phyloP scores from a whole-genome alignment of 495 filamentous ascomycete genomes.

The Penicillium samsonianum region DNA sequence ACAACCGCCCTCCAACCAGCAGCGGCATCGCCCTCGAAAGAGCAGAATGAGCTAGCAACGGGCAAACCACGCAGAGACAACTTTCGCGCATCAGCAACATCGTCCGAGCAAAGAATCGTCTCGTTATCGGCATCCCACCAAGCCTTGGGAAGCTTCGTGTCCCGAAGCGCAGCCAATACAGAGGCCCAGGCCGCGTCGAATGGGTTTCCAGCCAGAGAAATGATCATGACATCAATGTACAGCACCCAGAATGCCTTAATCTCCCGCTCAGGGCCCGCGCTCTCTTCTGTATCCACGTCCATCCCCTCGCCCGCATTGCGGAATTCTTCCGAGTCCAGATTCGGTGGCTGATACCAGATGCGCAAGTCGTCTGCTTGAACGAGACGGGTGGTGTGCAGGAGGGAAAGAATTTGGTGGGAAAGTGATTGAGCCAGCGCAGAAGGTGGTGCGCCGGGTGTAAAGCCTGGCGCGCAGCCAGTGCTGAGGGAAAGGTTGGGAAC shows the following conservation, averaged over 20 bases:
- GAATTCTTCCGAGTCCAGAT: conserved; percentile 34
- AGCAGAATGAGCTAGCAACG: conserved; percentile 68
- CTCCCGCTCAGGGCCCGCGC: conserved; percentile 35
- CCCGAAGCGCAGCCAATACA: conserved; percentile 75
- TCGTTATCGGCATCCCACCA: conserved; percentile 85
- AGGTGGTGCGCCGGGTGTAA: conserved; percentile 81
- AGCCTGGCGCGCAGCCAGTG: conserved; percentile 84
- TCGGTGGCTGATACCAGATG: conserved; percentile 65
- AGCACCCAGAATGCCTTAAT: conserved; percentile 90
- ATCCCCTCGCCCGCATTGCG: conserved; percentile 48
- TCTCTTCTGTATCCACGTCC: conserved; percentile 40
- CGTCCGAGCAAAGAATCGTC: conserved; percentile 71
- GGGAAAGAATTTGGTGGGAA: conserved; percentile 69
- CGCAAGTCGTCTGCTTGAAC: conserved; percentile 63
- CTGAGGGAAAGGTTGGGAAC: conserved; percentile 91
- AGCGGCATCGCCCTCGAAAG: conserved; percentile 68
- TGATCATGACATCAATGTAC: conserved; percentile 88
- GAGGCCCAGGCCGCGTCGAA: conserved; percentile 90
- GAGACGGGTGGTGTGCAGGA: conserved; percentile 68
- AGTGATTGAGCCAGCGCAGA: conserved; percentile 78
- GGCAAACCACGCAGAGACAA: conserved; percentile 62
- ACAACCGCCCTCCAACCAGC: conserved; percentile 41
- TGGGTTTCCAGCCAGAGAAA: conserved; percentile 86
- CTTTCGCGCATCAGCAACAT: conserved; percentile 45
- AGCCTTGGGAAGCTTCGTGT: conserved; percentile 77